Evolutionary conservation across 73 alveolate genomes (phyloP).

Genomic region (Blepharisma japonicum): DNA sequence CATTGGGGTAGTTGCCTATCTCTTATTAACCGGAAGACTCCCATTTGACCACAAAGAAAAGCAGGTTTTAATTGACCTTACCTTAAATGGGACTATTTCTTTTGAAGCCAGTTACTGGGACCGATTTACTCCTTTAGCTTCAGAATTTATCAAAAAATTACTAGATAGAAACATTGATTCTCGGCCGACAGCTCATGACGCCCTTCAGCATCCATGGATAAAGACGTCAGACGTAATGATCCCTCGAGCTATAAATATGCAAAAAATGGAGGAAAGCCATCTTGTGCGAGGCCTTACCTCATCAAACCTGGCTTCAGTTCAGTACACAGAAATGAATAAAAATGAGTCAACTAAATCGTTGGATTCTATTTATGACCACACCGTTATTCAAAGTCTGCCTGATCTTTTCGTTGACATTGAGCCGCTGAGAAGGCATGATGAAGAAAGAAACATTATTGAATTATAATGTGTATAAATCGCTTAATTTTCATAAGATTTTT

Average conservation of each 20-base stretch:
- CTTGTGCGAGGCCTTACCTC: background rate
- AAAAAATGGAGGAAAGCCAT: background rate
- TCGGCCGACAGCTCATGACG: slow-evolving; percentile 41
- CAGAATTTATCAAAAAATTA: slow-evolving; percentile 28
- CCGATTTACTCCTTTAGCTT: background rate
- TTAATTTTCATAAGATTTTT: background rate
- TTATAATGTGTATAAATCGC: background rate
- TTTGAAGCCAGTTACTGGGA: too few relatives aligned
- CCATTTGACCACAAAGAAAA: background rate
- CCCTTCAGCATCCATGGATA: slow-evolving; percentile 40
- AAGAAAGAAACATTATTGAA: background rate
- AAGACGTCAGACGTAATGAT: background rate
- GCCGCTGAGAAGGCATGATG: background rate
- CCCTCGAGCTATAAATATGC: background rate
- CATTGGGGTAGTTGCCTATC: slow-evolving; percentile 55
- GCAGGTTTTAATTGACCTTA: too few relatives aligned
- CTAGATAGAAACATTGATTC: slow-evolving; percentile 21
- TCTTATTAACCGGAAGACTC: background rate
- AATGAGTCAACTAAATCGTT: background rate
- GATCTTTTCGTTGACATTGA: background rate
- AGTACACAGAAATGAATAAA: background rate
- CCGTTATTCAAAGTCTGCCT: background rate
- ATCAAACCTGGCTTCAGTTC: background rate
- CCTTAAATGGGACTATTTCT: too few relatives aligned
- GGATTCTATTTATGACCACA: background rate